Base-by-base conservation (phyloP, 148 eudicot species). In the Hydrangea macrophylla region DNA sequence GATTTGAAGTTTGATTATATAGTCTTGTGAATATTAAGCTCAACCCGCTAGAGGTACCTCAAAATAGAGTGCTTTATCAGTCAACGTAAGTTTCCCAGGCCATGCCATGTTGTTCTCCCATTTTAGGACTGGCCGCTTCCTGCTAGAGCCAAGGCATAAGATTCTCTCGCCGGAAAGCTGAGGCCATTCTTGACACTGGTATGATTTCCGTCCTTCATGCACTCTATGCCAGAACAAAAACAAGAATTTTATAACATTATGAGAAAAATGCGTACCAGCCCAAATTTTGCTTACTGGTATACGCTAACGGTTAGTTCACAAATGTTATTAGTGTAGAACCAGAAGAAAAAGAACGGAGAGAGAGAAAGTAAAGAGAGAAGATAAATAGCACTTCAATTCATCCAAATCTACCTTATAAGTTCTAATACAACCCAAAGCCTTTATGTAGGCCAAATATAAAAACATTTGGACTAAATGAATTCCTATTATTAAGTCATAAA, bases 41-140 rank as follows among this genome's bases (percentile, higher is more conserved):
- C 70, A 72, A 31, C 42, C 67, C 51, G 68, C 56, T 70, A 58
- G 51, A 59, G 60, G 40, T 82, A 92, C 98, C 96, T 92, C 98
- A 78, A 89, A 92, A 83, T 92, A 87, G 18, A 92, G 88, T 58
- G 96, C 91, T 63, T 69, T 87, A 68, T 92, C 93, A 23, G 98
- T 92, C 88, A 92, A 82, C 30, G 86, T 87, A 65, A 89, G 77
- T 73, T 87, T 87, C 73, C 98, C 98, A 2, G 98, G 98, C 91
- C 92, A 89, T 64, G 96, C 93, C 80, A 89, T 82, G 82, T 89
- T 87, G 65, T 85, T 83, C 69, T 92, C 88, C 98, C 98, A 92
- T 84, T 77, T 85, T 63, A 92, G 70, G 44, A 92, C 91, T 67
- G 96, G 96, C 64, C 84, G 92, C 83, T 85, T 85, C 77, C 84